phyloP scores from a whole-genome alignment of 805 yeast genomes.

The Lipomyces chichibuensis region DNA sequence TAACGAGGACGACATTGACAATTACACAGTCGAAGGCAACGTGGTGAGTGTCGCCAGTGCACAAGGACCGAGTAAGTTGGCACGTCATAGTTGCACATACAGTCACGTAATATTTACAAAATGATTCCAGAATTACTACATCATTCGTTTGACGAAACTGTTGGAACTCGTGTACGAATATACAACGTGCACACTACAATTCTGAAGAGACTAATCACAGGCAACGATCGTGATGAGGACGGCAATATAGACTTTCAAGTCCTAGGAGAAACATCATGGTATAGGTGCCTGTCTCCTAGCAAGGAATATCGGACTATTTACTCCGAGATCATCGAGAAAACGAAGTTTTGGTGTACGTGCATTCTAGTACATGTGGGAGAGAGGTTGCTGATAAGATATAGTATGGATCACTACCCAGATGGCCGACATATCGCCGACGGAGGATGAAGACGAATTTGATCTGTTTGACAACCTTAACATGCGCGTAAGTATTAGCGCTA shows the following conservation, averaged over 20 bases:
- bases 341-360: constrained; percentile 30
- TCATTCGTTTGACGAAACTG: background rate
- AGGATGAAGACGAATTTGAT: background rate
- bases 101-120: background rate
- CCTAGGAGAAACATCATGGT: constrained; percentile 31
- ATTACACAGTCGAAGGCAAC: constrained; percentile 21
- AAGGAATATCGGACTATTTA: constrained; percentile 15
- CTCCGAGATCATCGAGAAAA: constrained; percentile 16
- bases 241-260: constrained; percentile 17
- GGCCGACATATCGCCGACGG: constrained; percentile 1
- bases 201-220: background rate
- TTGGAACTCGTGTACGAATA: constrained; percentile 19
- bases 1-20: constrained; percentile 12
- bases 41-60: constrained; percentile 1
- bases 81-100: background rate
- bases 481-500: constrained; percentile 4
- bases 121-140: background rate
- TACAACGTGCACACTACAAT: constrained; percentile 20
- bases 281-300: constrained; percentile 16
- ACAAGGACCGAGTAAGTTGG: constrained; percentile 12
- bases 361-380: background rate
- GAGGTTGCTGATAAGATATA: background rate
- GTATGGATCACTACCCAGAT: constrained; percentile 26
- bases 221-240: background rate
- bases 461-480: constrained; percentile 17